Evolutionary conservation across 495 filamentous ascomycete species (phyloP).

Genomic region (Xylaria venustula): DNA sequence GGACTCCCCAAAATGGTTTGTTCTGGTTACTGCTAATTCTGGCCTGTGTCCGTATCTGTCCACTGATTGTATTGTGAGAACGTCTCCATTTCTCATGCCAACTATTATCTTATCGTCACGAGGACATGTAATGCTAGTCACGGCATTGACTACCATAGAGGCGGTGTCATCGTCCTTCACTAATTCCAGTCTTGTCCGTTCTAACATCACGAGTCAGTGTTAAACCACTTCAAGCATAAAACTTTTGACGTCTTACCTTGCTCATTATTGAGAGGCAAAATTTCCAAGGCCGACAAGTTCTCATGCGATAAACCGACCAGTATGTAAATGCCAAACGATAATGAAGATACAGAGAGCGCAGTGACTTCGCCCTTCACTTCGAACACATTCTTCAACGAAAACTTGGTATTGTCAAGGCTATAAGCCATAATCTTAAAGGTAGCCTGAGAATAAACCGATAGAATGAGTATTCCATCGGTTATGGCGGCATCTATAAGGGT

Average conservation of each 20-base stretch:
- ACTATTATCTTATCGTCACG: constrained; percentile 30
- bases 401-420: constrained; percentile 18
- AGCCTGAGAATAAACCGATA: constrained; percentile 32
- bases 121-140: constrained; percentile 28
- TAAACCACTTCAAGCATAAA: too few species aligned
- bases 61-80: constrained; percentile 32
- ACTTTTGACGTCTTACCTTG: constrained; percentile 1
- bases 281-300: constrained; percentile 24
- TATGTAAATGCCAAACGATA: constrained; percentile 21
- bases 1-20: constrained; percentile 17
- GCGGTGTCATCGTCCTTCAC: neutral
- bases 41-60: neutral
- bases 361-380: constrained; percentile 41
- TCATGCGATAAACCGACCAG: constrained; percentile 32
- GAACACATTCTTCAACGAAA: constrained; percentile 24
- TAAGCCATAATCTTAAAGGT: constrained; percentile 35
- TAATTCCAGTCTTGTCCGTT: neutral
- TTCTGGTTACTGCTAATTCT: neutral
- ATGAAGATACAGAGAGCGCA: constrained; percentile 28
- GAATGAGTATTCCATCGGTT: constrained; percentile 27
- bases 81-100: constrained; percentile 45
- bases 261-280: constrained; percentile 15
- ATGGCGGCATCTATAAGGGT: constrained; percentile 35
- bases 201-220: neutral
- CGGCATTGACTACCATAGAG: neutral